phyloP scores from a whole-genome alignment of 2,329 filamentous ascomycete genomes.

The Verticillium tricorpus region DNA sequence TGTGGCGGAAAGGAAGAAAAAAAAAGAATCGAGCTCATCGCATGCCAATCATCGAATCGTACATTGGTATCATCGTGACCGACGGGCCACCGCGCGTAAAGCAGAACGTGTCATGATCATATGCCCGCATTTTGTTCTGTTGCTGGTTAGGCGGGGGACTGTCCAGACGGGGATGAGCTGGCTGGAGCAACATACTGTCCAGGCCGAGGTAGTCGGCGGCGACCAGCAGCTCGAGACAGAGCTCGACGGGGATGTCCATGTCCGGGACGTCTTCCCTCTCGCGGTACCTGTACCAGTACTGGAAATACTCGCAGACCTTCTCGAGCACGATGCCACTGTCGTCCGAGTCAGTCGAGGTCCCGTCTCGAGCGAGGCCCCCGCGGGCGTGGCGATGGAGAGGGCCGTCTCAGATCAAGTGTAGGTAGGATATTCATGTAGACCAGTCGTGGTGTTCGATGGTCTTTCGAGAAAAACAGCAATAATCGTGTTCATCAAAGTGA shows the following conservation, averaged over 20 bases:
- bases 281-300: constrained; percentile 73
- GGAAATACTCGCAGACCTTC: constrained; percentile 78
- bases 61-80: constrained; percentile 7
- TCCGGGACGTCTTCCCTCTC: constrained; percentile 70
- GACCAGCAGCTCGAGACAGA: constrained; percentile 73
- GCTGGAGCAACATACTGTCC: constrained; percentile 43
- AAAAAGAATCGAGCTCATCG: not conserved
- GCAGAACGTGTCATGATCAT: constrained; percentile 21
- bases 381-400: constrained; percentile 17
- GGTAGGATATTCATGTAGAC: constrained; percentile 45
- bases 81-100: not conserved
- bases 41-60: constrained; percentile 7
- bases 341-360: constrained; percentile 8
- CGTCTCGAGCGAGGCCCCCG: not conserved
- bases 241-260: constrained; percentile 74
- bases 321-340: constrained; percentile 68
- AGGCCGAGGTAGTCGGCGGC: constrained; percentile 73
- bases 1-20: not conserved
- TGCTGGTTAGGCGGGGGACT: constrained; percentile 2
- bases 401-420: constrained; percentile 62
- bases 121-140: constrained; percentile 12
- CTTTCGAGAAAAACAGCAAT: constrained; percentile 43
- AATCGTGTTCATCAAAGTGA: constrained; percentile 28
- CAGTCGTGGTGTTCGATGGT: constrained; percentile 28
- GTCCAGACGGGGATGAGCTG: not conserved